Base-by-base conservation (phyloP, 768 basidiomycete genomes). In the Psilocybe subaeruginosa region DNA sequence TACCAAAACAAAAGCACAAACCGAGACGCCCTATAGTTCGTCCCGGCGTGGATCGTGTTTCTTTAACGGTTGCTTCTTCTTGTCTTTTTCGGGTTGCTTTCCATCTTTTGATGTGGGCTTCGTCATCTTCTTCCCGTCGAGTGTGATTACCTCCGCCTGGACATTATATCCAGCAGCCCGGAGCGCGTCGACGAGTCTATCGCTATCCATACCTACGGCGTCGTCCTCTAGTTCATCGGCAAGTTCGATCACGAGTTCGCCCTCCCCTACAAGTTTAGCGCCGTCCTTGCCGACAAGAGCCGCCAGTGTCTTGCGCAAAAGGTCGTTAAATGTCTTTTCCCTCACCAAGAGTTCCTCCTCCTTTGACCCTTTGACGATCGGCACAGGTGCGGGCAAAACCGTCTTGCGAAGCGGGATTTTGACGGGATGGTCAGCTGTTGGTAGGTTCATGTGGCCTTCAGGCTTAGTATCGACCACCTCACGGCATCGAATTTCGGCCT, bases 401-500 rank as follows among this genome's bases (percentile, higher is more conserved):
- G 77, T 78, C 75, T 82, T 84, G 54, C 78, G 80, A 61, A 76
- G 75, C n/a, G 82, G 74, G 46, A 79, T 69, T 67, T 84, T 83
- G 62, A 82, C 70, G 19, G 90, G 90, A 62, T 82, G 77, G 66
- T 89, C 85, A 19, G 81, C 75, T 61, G 83, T 79, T 14, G 83
- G 82, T 23, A 84, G 74, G 49, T 77, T 71, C 48, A 74, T 49
- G 37, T 68, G 68, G 50, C 56, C 66, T 50, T 70, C 62, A 46
- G 73, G 69, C 50, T 66, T 63, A 47, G 72, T 69, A 59, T 81
- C 73, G 59, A 94, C 80, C 64, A 95, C 81, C 74, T 93, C 87
- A 50, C 93, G 88, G 74, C 93, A 95, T 59, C 86, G 87, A 68
- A 95, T 88, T 67, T 82, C 76, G 9, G 87, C 80, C 66, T 93